Percentiles rank a stretch among this genome's conserved stretches.
These are phyloP conservation scores for Trichomonas vaginalis DNA, from an alignment of 208 protist species.

Conservation along the genomic window DNA sequence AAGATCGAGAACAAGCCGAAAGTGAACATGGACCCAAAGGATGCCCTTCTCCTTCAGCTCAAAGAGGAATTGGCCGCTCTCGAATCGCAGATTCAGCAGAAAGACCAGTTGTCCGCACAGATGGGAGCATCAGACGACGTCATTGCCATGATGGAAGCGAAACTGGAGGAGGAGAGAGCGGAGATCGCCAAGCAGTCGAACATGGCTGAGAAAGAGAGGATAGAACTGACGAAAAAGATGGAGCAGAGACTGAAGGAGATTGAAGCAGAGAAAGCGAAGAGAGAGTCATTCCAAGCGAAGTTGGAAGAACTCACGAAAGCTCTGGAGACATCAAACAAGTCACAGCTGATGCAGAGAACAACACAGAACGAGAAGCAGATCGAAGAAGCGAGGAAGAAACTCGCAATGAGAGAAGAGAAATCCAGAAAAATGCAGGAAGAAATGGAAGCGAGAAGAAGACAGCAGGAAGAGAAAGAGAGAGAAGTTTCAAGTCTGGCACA, in stretches of 20 bases:
- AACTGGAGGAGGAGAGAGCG: slow-evolving; percentile 32
- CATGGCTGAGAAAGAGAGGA: background rate
- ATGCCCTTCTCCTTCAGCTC: slow-evolving; percentile 52
- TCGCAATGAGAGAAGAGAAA: background rate
- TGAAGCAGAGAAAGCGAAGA: background rate
- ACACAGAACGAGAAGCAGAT: background rate
- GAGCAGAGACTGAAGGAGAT: background rate
- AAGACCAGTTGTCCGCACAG: slow-evolving; percentile 44
- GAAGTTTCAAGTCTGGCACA: background rate
- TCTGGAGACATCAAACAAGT: background rate
- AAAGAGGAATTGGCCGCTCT: slow-evolving; percentile 39
- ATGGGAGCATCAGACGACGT: slow-evolving; percentile 49
- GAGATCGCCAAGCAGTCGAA: slow-evolving; percentile 30
- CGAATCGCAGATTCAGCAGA: slow-evolving; percentile 48
- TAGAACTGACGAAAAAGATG: background rate
- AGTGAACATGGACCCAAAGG: slow-evolving; percentile 40
- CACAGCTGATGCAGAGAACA: background rate
- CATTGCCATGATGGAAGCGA: slow-evolving; percentile 46
- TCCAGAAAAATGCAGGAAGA: background rate
- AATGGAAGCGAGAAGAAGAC: background rate
- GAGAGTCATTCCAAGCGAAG: background rate
- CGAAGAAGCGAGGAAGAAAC: background rate
- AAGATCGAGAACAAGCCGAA: slow-evolving; percentile 24
- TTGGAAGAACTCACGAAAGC: background rate
- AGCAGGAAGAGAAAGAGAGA: background rate